Percentiles rank a stretch among this genome's conserved stretches.
These are phyloP conservation scores for Sordaria brevicollis DNA, from an alignment of 495 filamentous ascomycete genomes.

Conservation along the genomic window DNA sequence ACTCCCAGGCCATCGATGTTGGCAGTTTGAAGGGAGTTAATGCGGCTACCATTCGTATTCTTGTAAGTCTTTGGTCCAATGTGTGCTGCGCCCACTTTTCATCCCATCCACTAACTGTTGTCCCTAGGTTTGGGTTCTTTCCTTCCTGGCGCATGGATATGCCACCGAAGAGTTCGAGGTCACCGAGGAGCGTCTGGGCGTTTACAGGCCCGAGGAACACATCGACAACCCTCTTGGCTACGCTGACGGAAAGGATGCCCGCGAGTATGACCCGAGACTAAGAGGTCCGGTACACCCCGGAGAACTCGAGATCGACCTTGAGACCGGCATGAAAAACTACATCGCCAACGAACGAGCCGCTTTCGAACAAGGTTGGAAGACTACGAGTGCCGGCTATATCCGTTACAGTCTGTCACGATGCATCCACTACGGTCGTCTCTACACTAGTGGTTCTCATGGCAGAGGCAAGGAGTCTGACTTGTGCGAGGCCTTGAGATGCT, in stretches of 20 bases:
- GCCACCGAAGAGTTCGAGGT: constrained; percentile 97
- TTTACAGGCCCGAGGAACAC: constrained; percentile 92
- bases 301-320: constrained; percentile 73
- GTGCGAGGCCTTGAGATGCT: constrained; percentile 72
- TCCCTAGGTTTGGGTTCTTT: constrained; percentile 64
- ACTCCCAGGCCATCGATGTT: constrained; percentile 86
- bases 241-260: constrained; percentile 78
- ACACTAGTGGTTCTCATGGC: constrained; percentile 57
- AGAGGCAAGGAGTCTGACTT: constrained; percentile 74
- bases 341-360: constrained; percentile 66
- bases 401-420: constrained; percentile 72
- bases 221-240: constrained; percentile 89
- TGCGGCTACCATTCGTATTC: constrained; percentile 78
- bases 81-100: not conserved
- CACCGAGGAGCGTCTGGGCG: constrained; percentile 78
- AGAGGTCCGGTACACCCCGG: constrained; percentile 60
- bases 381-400: constrained; percentile 84
- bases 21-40: constrained; percentile 83
- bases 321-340: constrained; percentile 98
- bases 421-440: constrained; percentile 84
- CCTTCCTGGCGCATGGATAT: constrained; percentile 89
- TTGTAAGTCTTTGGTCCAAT: constrained; percentile 36
- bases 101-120: not conserved
- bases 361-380: constrained; percentile 43
- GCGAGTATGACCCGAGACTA: constrained; percentile 73